Evolutionary conservation across 1,284 basidiomycete species (phyloP), one percentile per base, ranked within the genome.

Genomic region (Cryptococcus sp.): DNA sequence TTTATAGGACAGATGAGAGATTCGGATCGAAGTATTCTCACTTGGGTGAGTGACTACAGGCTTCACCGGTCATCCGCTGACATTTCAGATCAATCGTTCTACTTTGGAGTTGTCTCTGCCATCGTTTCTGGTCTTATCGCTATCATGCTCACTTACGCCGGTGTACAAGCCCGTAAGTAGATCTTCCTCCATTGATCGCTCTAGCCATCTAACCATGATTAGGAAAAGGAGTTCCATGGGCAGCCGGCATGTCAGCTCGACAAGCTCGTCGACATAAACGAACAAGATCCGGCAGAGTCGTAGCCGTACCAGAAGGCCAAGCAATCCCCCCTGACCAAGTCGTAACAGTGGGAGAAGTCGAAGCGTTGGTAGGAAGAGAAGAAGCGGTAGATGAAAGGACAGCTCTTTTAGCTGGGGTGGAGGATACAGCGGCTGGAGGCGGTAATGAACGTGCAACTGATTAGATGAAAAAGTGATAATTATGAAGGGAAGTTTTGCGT

Each of bases 161-260:
- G 72, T 37, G 48, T 74, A n/a, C 68, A 73, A n/a, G 76, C 76
- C 15, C 64, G 73, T 69, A 47, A 52, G 67, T 64, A 23, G 23
- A 23, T 23, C 23, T 23, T 23, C 13, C 5, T 7, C 7, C 6
- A 42, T 49, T 51, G 49, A 57, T 32, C 10, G 14, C n/a, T 48
- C 46, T n/a, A n/a, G n/a, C n/a, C n/a, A n/a, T 23, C 23, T 23
- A 23, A 23, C 23, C 23, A 23, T 23, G 2, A 2, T 30, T 34
- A 68, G 67, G 64, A 35, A 69, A 71, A 34, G 76, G 76, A 15
- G 66, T 72, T 59, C 66, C 67, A 30, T 77, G 76, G 76, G 76
- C 76, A 3, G 76, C 72, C 1, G 76, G 76, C 6, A 70, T 68
- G 47, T 73, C 71, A 3, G 73, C 71, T 1, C 56, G 64, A 7